These are phyloP conservation scores for Linum usitatissimum DNA, from an alignment of 345 rosid genomes.

Conservation along the genomic window DNA sequence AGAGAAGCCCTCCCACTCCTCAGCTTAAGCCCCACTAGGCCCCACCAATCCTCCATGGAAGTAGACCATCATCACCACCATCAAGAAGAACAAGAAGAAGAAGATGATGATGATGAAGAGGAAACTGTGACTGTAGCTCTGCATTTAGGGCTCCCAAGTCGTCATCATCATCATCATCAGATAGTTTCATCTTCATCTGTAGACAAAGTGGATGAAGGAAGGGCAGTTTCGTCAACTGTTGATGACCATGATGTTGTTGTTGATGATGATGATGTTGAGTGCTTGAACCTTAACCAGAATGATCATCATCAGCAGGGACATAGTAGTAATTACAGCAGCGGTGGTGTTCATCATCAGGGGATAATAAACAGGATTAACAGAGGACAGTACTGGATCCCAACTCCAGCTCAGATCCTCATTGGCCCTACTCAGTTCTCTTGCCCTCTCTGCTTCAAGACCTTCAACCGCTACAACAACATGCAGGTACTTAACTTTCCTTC, in stretches of 20 bases:
- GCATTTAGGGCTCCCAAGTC: conserved; percentile 69
- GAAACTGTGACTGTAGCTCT: conserved; percentile 60
- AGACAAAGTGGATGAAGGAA: neutral
- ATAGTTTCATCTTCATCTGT: conserved; percentile 14
- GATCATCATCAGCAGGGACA: neutral
- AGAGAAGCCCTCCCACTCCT: conserved; percentile 89
- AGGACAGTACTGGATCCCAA: conserved; percentile 96
- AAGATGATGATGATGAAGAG: conserved; percentile 23
- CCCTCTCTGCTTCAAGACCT: conserved; percentile 96
- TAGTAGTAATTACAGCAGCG: neutral
- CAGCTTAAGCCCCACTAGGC: conserved; percentile 53
- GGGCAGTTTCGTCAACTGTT: conserved; percentile 5
- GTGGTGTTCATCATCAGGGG: neutral
- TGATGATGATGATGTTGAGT: conserved; percentile 23
- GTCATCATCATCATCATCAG: conserved; percentile 5
- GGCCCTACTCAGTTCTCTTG: conserved; percentile 99
- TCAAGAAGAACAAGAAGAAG: conserved; percentile 15
- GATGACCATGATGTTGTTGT: conserved; percentile 23
- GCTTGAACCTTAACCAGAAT: conserved; percentile 16
- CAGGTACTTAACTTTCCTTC: conserved; percentile 64
- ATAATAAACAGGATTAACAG: conserved; percentile 25
- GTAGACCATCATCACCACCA: conserved; percentile 14
- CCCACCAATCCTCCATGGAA: conserved; percentile 20
- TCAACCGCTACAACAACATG: conserved; percentile 99
- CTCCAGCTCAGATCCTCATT: conserved; percentile 92